These are phyloP conservation scores for Oryza coarctata DNA, from an alignment of 176 grass and related monocot species.

Conservation along the genomic window DNA sequence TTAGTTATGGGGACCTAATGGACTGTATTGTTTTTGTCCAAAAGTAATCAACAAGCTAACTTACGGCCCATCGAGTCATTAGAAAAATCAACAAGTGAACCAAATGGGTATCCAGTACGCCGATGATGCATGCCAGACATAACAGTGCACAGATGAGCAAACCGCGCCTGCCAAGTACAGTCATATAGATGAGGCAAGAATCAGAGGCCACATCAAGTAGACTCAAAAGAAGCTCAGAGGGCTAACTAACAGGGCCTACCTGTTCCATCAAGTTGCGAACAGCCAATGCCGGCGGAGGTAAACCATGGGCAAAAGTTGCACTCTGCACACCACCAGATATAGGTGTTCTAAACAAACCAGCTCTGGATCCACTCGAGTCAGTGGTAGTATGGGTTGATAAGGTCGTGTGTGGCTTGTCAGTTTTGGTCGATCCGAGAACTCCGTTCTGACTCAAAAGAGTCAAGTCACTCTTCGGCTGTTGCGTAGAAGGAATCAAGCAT, in stretches of 20 bases:
- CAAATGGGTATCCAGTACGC: slow-evolving; percentile 88
- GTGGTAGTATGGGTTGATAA: background rate
- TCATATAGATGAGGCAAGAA: background rate
- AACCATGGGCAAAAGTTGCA: slow-evolving; percentile 83
- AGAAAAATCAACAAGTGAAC: slow-evolving; percentile 96
- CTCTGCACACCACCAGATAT: slow-evolving; percentile 98
- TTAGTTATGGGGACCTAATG: background rate
- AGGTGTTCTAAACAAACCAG: slow-evolving; percentile 92
- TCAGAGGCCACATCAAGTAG: background rate
- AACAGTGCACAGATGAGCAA: slow-evolving; percentile 90
- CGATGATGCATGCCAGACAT: slow-evolving; percentile 99
- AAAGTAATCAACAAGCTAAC: slow-evolving; percentile 37
- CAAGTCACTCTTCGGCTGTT: slow-evolving; percentile 19
- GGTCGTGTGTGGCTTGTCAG: slow-evolving; percentile 26
- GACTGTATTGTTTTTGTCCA: background rate
- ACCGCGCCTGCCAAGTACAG: slow-evolving; percentile 58
- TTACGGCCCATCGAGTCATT: slow-evolving; percentile 91
- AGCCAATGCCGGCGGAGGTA: slow-evolving; percentile 90
- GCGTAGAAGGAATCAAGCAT: background rate
- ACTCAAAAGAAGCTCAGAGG: background rate
- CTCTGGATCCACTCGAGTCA: slow-evolving; percentile 62
- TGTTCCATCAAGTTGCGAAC: slow-evolving; percentile 98
- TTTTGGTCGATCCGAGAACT: background rate
- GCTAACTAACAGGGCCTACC: slow-evolving; percentile 36
- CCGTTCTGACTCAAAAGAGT: slow-evolving; percentile 38